Base-by-base conservation (phyloP, 441 rosid species). In the Manihot esculenta region DNA sequence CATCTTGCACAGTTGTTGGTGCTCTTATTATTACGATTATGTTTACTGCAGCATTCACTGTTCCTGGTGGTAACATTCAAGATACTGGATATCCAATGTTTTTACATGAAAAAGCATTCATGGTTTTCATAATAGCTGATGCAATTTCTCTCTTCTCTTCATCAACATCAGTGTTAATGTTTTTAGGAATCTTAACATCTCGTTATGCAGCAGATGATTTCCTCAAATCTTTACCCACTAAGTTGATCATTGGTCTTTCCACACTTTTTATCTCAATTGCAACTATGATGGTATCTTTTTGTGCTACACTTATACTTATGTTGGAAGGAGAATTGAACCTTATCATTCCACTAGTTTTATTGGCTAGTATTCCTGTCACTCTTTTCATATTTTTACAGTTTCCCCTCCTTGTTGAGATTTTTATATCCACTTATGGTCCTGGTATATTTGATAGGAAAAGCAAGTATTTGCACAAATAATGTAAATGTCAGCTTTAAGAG, bases 171-270 rank as follows among this genome's bases (percentile, higher is more conserved):
- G n/a, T n/a, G n/a, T n/a, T n/a, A n/a, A n/a, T n/a, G n/a, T n/a
- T n/a, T n/a, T n/a, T n/a, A n/a, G 56, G 42, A 15, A 10, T 74
- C 10, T 56, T 74, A 0, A 74, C 68, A 3, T 49, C 72, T 0
- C 58, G 77, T 4, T 74, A 74, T 17, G 38, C 66, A 11, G 68
- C 53, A 12, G 63, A 45, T 8, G 77, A 74, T 74, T 74, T 74
- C 35, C 77, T 74, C 33, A 12, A 53, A 7, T 51, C 73, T 0
- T 68, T 74, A 24, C 77, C 77, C 10, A 68, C 5, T 33, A 61
- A 61, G 38, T 44, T 74, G n/a, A 68, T 68, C 9, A 61, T n/a
- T n/a, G n/a, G n/a, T n/a, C n/a, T n/a, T n/a, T n/a, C n/a, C n/a
- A n/a, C n/a, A n/a, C n/a, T n/a, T 74, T 74, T 68, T 56, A 5